Conservation (phyloP, 805 yeast genomes). For the Cyberlindnera amylophila region DNA sequence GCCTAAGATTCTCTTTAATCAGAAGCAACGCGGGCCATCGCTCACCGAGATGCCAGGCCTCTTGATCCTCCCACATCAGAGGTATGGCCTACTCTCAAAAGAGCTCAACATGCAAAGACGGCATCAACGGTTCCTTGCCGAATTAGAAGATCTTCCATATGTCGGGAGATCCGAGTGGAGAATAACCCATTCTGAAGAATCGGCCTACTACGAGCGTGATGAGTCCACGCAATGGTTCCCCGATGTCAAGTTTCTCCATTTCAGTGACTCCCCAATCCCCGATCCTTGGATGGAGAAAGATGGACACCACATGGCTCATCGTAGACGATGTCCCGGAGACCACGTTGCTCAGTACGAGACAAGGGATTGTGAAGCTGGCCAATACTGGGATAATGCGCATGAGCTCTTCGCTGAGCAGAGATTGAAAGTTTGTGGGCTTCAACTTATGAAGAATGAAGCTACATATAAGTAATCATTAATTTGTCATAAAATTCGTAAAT, state of each 20-base stretch:
- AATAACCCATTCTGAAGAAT: background rate
- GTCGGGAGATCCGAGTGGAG: background rate
- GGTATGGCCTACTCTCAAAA: conserved; percentile 48
- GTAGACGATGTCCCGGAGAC: no score
- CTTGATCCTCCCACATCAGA: conserved; percentile 43
- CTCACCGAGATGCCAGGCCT: conserved; percentile 21
- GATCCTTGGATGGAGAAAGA: conserved; percentile 54
- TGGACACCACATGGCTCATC: conserved; percentile 15
- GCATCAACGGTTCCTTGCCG: conserved; percentile 28
- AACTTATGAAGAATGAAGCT: no score
- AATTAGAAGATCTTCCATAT: conserved; percentile 1
- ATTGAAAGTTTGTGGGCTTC: conserved; percentile 21
- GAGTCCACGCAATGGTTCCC: conserved; percentile 18
- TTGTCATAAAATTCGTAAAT: background rate
- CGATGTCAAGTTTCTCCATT: conserved; percentile 49
- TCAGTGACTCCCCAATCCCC: conserved; percentile 60
- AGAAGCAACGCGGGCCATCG: background rate
- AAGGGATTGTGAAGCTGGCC: conserved; percentile 21
- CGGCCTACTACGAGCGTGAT: conserved; percentile 17
- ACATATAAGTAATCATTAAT: no score
- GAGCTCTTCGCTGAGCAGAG: conserved; percentile 14
- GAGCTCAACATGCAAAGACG: conserved; percentile 36
- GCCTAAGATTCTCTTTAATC: conserved; percentile 16
- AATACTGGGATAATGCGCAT: conserved; percentile 19
- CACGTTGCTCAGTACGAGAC: conserved; percentile 1